Conservation (phyloP, 805 yeast species). For the Saturnispora sanitii region DNA sequence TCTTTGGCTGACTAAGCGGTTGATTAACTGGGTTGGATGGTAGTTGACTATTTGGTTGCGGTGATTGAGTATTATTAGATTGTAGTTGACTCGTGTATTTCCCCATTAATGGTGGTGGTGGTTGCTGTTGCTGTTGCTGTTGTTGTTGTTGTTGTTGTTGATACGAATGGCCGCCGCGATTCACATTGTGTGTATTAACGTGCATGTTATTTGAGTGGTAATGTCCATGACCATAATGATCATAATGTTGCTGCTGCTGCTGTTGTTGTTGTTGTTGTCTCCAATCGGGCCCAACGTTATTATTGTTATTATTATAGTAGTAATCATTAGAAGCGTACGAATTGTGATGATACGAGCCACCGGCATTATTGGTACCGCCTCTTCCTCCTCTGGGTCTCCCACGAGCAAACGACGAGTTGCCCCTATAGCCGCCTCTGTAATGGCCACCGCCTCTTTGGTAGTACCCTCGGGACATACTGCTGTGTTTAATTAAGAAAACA, state of each 20-base stretch:
- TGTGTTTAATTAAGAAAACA: no score
- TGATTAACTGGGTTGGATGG: no score
- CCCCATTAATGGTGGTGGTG: no score
- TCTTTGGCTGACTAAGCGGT: neutral
- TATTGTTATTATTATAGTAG: neutral
- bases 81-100: no score
- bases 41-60: neutral
- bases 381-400: neutral
- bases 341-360: neutral
- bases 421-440: neutral
- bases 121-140: neutral
- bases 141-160: neutral
- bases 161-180: no score
- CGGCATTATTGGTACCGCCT: neutral
- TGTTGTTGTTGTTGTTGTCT: neutral
- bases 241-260: neutral
- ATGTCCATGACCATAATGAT: constrained; percentile 1
- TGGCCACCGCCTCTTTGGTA: neutral
- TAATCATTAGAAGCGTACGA: neutral
- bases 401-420: no score
- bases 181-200: neutral
- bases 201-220: neutral
- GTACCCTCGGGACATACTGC: neutral
- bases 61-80: no score
- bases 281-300: neutral